Evolutionary conservation across 495 filamentous ascomycete species (phyloP).

Genomic region (Aspergillus olivimuriae): DNA sequence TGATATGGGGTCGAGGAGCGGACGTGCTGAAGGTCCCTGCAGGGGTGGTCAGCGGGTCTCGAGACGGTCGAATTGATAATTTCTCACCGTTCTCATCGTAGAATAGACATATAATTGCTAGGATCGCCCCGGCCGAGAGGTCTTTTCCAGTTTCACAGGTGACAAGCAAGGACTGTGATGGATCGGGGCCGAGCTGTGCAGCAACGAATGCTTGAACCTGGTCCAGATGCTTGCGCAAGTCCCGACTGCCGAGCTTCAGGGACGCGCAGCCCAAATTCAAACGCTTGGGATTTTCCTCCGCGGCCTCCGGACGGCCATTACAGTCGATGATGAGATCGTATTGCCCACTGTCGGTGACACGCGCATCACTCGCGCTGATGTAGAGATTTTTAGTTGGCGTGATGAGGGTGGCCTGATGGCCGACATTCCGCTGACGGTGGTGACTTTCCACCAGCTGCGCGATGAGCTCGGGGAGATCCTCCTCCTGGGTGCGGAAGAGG

Average conservation of each 20-base stretch:
- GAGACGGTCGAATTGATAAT: no score
- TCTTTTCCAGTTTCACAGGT: constrained; percentile 59
- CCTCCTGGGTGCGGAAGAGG: constrained; percentile 54
- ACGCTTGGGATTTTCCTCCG: constrained; percentile 24
- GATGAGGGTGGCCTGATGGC: constrained; percentile 23
- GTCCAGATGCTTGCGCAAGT: constrained; percentile 59
- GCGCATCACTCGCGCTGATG: constrained; percentile 22
- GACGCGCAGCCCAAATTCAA: constrained; percentile 60
- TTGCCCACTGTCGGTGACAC: constrained; percentile 6
- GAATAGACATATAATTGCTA: constrained; percentile 58
- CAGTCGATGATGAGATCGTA: constrained; percentile 45
- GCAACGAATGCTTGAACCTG: constrained; percentile 43
- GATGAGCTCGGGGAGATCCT: constrained; percentile 60
- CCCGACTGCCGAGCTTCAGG: constrained; percentile 68
- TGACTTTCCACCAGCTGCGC: constrained; percentile 39
- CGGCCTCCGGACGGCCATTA: constrained; percentile 28
- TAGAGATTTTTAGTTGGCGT: constrained; percentile 36
- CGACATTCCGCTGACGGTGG: constrained; percentile 16
- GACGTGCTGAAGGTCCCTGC: constrained; percentile 16
- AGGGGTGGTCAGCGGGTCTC: constrained; percentile 27
- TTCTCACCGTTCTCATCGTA: constrained; percentile 53
- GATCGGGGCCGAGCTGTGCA: constrained; percentile 21
- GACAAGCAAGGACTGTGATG: constrained; percentile 42
- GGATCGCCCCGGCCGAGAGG: constrained; percentile 55
- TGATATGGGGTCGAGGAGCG: constrained; percentile 42